Conservation (phyloP, 306 rosid genomes). For the Elaeagnus macrophylla region DNA sequence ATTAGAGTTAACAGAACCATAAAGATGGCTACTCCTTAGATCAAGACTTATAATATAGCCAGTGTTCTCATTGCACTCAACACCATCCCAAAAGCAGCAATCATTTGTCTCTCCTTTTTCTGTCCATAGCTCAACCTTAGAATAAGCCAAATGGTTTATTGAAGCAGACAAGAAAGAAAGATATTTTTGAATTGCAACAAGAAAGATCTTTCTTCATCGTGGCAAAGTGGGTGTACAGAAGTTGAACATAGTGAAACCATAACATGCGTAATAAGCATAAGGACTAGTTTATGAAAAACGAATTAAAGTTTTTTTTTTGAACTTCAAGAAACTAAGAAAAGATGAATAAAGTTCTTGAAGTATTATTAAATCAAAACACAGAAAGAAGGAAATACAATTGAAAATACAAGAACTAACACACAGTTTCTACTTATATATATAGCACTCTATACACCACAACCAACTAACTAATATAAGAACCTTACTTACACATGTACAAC, state of each 20-base stretch:
- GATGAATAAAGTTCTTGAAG: too few species aligned
- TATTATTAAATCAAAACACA: too few species aligned
- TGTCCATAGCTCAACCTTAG: conserved; percentile 9
- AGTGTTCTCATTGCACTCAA: conserved; percentile 5
- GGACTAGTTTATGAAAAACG: neutral
- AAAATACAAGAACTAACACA: too few species aligned
- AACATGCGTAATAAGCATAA: neutral
- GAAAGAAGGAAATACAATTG: too few species aligned
- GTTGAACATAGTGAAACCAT: neutral
- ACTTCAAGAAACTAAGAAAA: too few species aligned
- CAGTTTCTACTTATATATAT: too few species aligned
- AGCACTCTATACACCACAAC: too few species aligned
- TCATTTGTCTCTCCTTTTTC: neutral
- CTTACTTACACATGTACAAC: too few species aligned
- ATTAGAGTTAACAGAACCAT: conserved; percentile 1
- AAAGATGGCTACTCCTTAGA: conserved; percentile 10
- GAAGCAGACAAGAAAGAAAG: conserved; percentile 6
- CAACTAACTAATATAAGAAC: too few species aligned
- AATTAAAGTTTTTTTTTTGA: too few species aligned
- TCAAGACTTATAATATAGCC: conserved; percentile 1
- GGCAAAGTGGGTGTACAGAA: conserved; percentile 6
- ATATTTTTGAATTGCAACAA: conserved; percentile 15
- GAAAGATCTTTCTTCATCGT: conserved; percentile 3
- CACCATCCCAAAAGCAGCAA: conserved; percentile 15
- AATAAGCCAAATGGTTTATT: neutral